Evolutionary conservation across 106 monocot species (phyloP), one percentile per base, ranked within the genome.

Genomic region (Dioscorea alata): DNA sequence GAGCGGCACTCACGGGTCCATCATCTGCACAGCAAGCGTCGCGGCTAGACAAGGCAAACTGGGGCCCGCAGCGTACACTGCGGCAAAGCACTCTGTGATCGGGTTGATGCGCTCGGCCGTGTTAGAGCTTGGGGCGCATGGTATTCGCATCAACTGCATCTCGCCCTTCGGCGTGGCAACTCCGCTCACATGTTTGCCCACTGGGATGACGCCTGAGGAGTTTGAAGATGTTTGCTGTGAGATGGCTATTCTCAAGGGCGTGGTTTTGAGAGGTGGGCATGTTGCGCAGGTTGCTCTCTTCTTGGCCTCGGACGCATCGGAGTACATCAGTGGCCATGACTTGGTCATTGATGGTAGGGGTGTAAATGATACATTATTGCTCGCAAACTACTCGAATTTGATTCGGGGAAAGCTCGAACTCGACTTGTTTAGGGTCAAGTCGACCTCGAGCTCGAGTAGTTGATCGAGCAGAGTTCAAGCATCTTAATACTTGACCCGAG

Each of bases 1-100:
- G 4, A 6, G 22, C 0, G 72, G 67, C 14, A 48, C 65, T 13
- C 52, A 71, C 12, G 83, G 83, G 12, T 54, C 75, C 14, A 76
- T 84, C n/a, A 49, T 84, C 1, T 75, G 72, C 72, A 84, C 84
- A 0, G 75, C 84, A 20, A 84, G 84, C 58, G 75, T 75, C 8
- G 67, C 67, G 62, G 51, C 68, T 2, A 3, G n/a, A 18, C 32
- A 28, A 21, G 79, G 59, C 2, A 79, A 79, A 48, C 19, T 68
- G 13, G 72, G 64, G 9, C 68, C 76, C 4, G 68, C 50, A 14
- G 13, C 63, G 25, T 84, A 84, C 75, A 72, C 72, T 33, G 67
- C 72, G 9, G 79, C 84, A 33, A 84, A 84, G 63, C 84, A 84
- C 67, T 79, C 79, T 16, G 42, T 84, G 62, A 58, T 79, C 33